These are phyloP conservation scores for Aspergillus coremiiformis DNA, from an alignment of 495 filamentous ascomycete genomes.

Conservation along the genomic window DNA sequence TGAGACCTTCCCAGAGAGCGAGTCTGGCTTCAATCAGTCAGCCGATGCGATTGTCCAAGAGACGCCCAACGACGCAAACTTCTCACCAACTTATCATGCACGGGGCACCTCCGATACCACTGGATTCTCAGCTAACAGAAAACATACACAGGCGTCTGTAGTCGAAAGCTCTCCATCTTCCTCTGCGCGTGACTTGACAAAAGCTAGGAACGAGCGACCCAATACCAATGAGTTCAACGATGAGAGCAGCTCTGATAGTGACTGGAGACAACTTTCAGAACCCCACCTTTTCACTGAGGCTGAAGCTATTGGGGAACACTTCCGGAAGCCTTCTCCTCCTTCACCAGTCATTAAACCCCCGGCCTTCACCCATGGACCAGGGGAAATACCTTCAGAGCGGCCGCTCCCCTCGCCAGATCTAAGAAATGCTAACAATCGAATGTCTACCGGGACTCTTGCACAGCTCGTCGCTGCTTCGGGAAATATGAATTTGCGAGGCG, in stretches of 20 bases:
- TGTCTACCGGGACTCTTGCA: conserved; percentile 72
- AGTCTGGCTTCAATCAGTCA: conserved; percentile 34
- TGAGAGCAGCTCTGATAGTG: conserved; percentile 53
- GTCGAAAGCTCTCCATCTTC: conserved; percentile 28
- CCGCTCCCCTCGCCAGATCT: conserved; percentile 68
- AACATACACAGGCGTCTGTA: conserved; percentile 20
- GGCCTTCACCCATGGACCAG: conserved; percentile 63
- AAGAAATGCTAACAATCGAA: conserved; percentile 66
- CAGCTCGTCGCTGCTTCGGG: conserved; percentile 62
- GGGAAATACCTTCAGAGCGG: conserved; percentile 56
- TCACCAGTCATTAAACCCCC: conserved; percentile 71
- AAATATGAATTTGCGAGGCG: conserved; percentile 31
- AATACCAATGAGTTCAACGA: conserved; percentile 31
- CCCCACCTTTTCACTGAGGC: conserved; percentile 3
- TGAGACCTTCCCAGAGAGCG: conserved; percentile 46
- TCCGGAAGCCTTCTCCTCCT: conserved; percentile 52
- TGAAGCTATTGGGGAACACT: conserved; percentile 35
- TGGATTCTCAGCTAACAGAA: conserved; percentile 19
- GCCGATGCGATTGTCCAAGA: conserved; percentile 32
- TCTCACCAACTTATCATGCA: conserved; percentile 39
- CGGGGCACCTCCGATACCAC: conserved; percentile 50
- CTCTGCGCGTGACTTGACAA: conserved; percentile 38
- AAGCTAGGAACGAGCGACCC: conserved; percentile 17
- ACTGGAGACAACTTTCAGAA: conserved; percentile 29
- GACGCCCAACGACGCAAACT: conserved; percentile 25